Base-by-base conservation (phyloP, 768 basidiomycete species). In the Lactifluus rugatus region DNA sequence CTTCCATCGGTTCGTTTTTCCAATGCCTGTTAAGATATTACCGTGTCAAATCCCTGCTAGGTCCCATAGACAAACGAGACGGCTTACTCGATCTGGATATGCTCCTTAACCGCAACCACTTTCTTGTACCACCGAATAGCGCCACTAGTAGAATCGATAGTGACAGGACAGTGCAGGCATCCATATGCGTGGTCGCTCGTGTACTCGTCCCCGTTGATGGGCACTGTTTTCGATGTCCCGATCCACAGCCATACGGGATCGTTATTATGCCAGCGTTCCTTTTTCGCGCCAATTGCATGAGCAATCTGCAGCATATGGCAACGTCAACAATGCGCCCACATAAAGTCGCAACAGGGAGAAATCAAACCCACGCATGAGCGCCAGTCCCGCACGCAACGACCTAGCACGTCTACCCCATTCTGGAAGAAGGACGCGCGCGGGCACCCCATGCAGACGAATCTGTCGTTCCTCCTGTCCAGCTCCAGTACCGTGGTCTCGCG, bases 401-500 rank as follows among this genome's bases (percentile, higher is more conserved):
- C 50, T 2, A 52, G 3, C 26, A 52, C 51, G 19, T 58, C 44
- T 47, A n/a, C n/a, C 39, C 57, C 50, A 28, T 45, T 23, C 45
- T 52, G 36, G 19, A n/a, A 14, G 26, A 42, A 52, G 16, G 45
- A 36, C 44, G 42, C 41, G 9, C 41, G 37, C 1, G 57, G 14
- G 28, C 57, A 58, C 8, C 25, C 16, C 14, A 58, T 47, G 13
- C 57, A 58, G 1, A 48, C 45, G 13, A 58, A 52, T 23, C n/a
- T 58, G n/a, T 58, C 57, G 26, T 58, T 47, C 41, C 57, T 51
- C 31, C 45, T 52, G 57, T 58, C 57, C 8, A 58, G 50, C 1
- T 58, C 57, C 26, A 52, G 44, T 4, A 50, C 36, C 31, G 50
- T 52, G n/a, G 57, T 58, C 9, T 47, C 19, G 41, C 57, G 11